Conservation (phyloP, 1,139 yeast genomes). For the Kodamaea derodonti region DNA sequence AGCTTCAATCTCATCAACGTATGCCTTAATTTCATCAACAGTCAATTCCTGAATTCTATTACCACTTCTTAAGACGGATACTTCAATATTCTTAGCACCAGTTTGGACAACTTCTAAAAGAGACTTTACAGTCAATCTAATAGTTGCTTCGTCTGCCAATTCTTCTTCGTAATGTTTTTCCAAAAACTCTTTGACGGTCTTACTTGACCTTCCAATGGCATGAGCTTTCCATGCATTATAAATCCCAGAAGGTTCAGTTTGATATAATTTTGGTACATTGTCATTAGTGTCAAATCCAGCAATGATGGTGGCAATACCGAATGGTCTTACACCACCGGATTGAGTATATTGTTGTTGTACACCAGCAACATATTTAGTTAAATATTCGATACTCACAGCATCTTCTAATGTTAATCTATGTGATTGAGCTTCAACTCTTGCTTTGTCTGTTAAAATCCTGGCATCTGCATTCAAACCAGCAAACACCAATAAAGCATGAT, state of each 20-base stretch:
- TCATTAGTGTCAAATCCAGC: constrained; percentile 95
- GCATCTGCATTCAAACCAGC: constrained; percentile 99
- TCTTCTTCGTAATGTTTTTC: constrained; percentile 86
- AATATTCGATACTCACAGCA: constrained; percentile 86
- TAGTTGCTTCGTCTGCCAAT: constrained; percentile 67
- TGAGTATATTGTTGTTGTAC: constrained; percentile 98
- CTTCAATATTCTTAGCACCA: constrained; percentile 94
- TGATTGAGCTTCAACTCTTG: constrained; percentile 96
- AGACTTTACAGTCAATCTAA: constrained; percentile 79
- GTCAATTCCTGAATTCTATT: constrained; percentile 51
- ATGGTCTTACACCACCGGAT: constrained; percentile 94
- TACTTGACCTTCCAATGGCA: constrained; percentile 92
- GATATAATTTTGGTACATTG: constrained; percentile 75
- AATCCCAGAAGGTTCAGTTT: constrained; percentile 97
- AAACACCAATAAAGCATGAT: constrained; percentile 87
- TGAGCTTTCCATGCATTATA: constrained; percentile 99
- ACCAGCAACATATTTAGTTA: constrained; percentile 93
- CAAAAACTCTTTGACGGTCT: constrained; percentile 91
- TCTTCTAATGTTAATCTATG: constrained; percentile 92
- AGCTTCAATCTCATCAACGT: constrained; percentile 81
- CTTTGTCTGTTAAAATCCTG: constrained; percentile 88
- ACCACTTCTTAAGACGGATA: constrained; percentile 78
- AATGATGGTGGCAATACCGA: constrained; percentile 90
- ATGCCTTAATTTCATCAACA: constrained; percentile 69
- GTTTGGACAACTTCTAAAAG: constrained; percentile 96